Base-by-base conservation (phyloP, 257 asterid genomes). In the Datura wrightii region DNA sequence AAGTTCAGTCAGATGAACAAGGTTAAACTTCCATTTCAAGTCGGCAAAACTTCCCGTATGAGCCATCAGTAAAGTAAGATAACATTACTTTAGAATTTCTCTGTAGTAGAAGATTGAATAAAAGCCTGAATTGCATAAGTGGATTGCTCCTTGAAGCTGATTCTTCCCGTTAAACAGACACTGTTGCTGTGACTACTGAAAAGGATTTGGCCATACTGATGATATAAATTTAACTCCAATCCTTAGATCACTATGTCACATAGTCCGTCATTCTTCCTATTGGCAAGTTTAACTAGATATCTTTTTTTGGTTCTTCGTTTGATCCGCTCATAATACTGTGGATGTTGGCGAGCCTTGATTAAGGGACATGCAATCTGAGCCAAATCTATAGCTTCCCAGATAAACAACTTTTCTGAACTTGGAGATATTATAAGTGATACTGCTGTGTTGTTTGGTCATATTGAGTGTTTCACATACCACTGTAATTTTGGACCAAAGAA, bases 111-210 rank as follows among this genome's bases (percentile, higher is more conserved):
- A 76, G 46, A 50, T 13, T 31, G 1, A 50, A 15, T 2, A 78
- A 31, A 78, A 14, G 46, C 48, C 48, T 31, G 82, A 78, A 14
- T 52, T 24, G 56, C 19, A 13, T 50, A 76, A 46, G 59, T 50
- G 62, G 81, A 2, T 50, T 76, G 62, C 63, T 76, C 82, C 82
- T 76, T 13, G n/a, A 76, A 76, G 46, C 15, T 39, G 19, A 31
- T 76, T 76, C 8, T 15, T 50, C 82, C 7, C 9, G 24, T 76
- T 52, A 76, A 14, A 31, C 1, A 24, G 46, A 11, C 6, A 34
- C n/a, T 65, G 72, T 34, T 65, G 48, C 76, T 37, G 2, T 6
- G 18, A 50, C 76, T 15, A 39, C 3, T 15, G 50, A 37, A 13
- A 67, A 39, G 6, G 52, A 37, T 7, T 37, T 37, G 24, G 24